Evolutionary conservation across 176 grass and related monocot genomes (phyloP), one percentile per base, ranked within the genome.

Genomic region (Eragrostis nindensis): DNA sequence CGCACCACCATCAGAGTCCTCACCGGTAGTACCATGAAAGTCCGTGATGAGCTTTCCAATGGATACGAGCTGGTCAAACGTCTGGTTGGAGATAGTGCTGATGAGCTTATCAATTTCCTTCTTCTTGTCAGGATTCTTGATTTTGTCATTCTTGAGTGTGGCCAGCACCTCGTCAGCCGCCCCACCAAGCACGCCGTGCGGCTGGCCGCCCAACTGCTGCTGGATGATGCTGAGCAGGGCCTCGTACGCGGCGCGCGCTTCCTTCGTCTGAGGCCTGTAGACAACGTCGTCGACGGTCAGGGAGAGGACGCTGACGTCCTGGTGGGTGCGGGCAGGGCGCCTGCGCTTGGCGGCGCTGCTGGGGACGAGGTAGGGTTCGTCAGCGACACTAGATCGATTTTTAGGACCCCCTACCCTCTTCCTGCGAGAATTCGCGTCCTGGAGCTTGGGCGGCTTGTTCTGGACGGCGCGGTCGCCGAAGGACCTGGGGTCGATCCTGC

Each of bases 21-120:
- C 68, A 0, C n/a, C n/a, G n/a, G 66, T 47, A 12, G 86, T 39
- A 85, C 90, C 95, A 61, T 95, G 95, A 67, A 89, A 98, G 54
- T 98, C 92, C 0, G 90, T 93, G 49, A 98, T 91, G 77, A 98
- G 78, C 82, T 88, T 86, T 19, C 92, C 90, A 11, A 95, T 89
- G 8, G 90, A 93, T 19, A 93, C 90, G 0, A 94, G 82, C 79
- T 98, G 95, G 74, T 98, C 95, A 41, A 95, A 98, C 19, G 92
- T 62, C 71, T 91, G 86, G 67, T 78, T 93, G 54, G 95, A 69
- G 41, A 98, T 87, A 12, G 84, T 72, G 80, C 93, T 93, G 76
- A 95, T 74, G 24, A 98, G 88, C 80, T 91, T 87, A 88, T 98
- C 92, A 8, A 98, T 98, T 16, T 91, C 95, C 82, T 98, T 95